Conservation (phyloP, 2,329 filamentous ascomycete species). For the Penicillium glabrum region DNA sequence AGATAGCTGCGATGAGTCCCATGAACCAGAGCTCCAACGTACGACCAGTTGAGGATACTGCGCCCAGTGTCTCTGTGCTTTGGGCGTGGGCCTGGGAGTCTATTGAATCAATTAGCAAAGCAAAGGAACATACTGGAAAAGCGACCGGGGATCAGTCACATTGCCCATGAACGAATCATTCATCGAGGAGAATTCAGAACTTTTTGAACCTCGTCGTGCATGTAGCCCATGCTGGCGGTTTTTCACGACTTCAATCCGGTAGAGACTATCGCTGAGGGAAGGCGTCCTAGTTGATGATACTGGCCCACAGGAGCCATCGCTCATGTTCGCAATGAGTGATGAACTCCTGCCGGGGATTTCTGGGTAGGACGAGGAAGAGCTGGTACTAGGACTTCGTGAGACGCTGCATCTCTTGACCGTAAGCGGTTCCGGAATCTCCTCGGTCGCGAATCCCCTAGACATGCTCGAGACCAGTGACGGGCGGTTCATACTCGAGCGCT, state of each 20-base stretch:
- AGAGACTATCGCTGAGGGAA: conserved; percentile 18
- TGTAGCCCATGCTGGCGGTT: conserved; percentile 5
- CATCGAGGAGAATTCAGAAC: not conserved
- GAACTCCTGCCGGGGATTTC: conserved; percentile 29
- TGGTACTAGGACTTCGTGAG: conserved; percentile 8
- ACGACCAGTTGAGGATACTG: conserved; percentile 10
- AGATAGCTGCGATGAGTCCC: conserved; percentile 3
- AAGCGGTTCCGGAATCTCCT: conserved; percentile 46
- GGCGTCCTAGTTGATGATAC: conserved; percentile 25
- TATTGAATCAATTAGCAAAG: conserved; percentile 9
- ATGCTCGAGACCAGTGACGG: conserved; percentile 23
- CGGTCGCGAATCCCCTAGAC: conserved; percentile 19
- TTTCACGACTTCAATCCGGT: conserved; percentile 25
- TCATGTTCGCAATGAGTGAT: conserved; percentile 19
- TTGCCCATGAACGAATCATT: conserved; percentile 19
- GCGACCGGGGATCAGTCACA: conserved; percentile 1
- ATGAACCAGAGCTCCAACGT: conserved; percentile 27
- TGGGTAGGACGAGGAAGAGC: conserved; percentile 15
- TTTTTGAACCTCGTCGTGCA: not conserved
- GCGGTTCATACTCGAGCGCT: conserved; percentile 25
- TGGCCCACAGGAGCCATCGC: conserved; percentile 11
- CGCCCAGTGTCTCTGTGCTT: not conserved
- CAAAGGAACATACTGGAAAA: not conserved
- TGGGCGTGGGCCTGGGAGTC: not conserved
- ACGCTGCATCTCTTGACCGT: conserved; percentile 49